Conservation (phyloP, 208 protist genomes). For the Leishmania gerbilli region DNA sequence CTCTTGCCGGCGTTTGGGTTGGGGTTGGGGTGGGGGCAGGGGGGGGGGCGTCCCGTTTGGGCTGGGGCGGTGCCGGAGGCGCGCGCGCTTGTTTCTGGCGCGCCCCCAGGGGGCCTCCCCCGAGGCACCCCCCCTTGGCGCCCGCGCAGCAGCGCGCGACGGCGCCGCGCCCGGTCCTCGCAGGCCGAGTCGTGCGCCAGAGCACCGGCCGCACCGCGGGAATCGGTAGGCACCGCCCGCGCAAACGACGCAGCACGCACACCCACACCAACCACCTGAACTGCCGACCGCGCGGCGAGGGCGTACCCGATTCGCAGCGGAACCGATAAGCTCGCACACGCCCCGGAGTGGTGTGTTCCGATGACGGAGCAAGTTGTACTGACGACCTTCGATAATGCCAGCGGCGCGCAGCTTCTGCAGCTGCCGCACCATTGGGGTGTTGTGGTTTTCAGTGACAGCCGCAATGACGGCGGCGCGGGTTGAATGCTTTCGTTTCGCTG, state of each 20-base stretch:
- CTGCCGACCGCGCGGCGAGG: constrained; percentile 3
- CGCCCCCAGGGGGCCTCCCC: neutral
- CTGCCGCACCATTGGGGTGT: constrained; percentile 17
- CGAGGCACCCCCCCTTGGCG: neutral
- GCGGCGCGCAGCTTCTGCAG: constrained; percentile 41
- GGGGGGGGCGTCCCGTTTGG: neutral
- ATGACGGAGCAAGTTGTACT: constrained; percentile 48
- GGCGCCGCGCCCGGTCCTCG: neutral
- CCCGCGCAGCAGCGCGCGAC: neutral
- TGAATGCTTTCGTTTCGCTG: constrained; percentile 35
- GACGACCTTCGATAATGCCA: constrained; percentile 49
- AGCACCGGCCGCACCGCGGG: neutral
- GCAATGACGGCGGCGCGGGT: constrained; percentile 22
- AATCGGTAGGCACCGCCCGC: neutral
- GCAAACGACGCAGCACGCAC: neutral
- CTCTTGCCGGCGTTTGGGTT: too few species aligned
- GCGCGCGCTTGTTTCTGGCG: neutral
- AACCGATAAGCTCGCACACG: constrained; percentile 25
- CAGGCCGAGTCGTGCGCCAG: too few species aligned
- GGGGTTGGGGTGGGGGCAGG: too few species aligned
- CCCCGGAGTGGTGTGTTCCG: constrained; percentile 32
- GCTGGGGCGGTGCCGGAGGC: fast-evolving
- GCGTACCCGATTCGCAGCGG: constrained; percentile 11
- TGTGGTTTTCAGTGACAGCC: constrained; percentile 7
- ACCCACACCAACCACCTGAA: constrained; percentile 15